Evolutionary conservation across 768 basidiomycete genomes (phyloP).

Genomic region (Lepiota subincarnata): DNA sequence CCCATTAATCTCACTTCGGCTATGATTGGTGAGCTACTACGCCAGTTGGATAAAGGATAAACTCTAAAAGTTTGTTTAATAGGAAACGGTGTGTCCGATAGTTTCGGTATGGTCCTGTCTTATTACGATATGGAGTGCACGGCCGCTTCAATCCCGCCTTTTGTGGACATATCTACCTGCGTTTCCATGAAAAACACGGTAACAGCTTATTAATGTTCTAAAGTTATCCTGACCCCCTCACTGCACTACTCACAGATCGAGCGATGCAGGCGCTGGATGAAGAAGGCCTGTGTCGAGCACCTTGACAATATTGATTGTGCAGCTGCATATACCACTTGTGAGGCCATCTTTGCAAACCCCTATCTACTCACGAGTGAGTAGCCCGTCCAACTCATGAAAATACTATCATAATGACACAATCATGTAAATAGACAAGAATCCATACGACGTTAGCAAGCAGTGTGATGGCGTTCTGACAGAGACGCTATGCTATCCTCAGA

Average conservation of each 20-base stretch:
- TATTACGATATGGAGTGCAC: slow-evolving; percentile 55
- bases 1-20: slow-evolving; percentile 63
- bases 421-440: slow-evolving; percentile 37
- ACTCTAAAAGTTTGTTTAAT: neutral
- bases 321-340: slow-evolving; percentile 61
- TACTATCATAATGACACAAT: neutral
- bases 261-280: slow-evolving; percentile 56
- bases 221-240: neutral
- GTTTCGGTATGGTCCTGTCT: slow-evolving; percentile 37
- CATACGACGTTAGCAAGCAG: slow-evolving; percentile 64
- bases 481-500: slow-evolving; percentile 59
- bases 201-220: slow-evolving; percentile 15
- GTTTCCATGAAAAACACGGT: slow-evolving; percentile 60
- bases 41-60: neutral
- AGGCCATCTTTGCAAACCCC: slow-evolving; percentile 40
- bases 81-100: slow-evolving; percentile 66
- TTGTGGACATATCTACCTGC: slow-evolving; percentile 44
- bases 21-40: slow-evolving; percentile 52
- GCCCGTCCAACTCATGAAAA: too few relatives aligned
- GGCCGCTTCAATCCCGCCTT: slow-evolving; percentile 41
- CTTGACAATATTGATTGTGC: slow-evolving; percentile 64
- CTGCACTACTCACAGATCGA: slow-evolving; percentile 46
- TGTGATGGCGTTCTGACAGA: slow-evolving; percentile 46
- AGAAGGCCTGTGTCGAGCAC: slow-evolving; percentile 51
- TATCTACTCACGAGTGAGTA: slow-evolving; percentile 38